Conservation (phyloP, 768 basidiomycete genomes). For the Calvatia gigantea region DNA sequence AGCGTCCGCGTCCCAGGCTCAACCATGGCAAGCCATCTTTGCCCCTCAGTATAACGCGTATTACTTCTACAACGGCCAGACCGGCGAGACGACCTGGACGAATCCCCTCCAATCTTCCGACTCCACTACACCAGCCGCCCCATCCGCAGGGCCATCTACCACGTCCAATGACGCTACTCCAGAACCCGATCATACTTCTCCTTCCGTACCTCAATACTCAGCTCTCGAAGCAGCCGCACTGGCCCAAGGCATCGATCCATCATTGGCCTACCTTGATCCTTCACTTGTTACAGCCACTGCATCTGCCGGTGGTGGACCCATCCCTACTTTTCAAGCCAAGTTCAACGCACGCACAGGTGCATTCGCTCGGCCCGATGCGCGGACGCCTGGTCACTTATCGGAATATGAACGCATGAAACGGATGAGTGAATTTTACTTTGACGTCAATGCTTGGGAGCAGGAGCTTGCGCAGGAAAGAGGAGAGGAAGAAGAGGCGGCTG, state of each 20-base stretch:
- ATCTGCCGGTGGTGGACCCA: conserved; percentile 25
- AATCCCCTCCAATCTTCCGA: conserved; percentile 58
- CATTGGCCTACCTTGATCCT: conserved; percentile 78
- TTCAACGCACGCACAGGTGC: conserved; percentile 83
- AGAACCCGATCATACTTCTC: conserved; percentile 14
- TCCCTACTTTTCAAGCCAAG: conserved; percentile 58
- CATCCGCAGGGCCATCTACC: conserved; percentile 17
- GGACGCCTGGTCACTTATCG: conserved; percentile 72
- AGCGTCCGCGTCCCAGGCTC: neutral
- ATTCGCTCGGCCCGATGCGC: conserved; percentile 62
- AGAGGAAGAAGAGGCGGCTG: conserved; percentile 46
- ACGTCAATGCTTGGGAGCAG: conserved; percentile 75
- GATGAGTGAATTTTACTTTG: conserved; percentile 89
- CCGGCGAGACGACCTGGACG: conserved; percentile 80
- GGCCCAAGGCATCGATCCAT: conserved; percentile 81
- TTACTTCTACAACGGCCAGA: conserved; percentile 78
- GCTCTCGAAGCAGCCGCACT: conserved; percentile 68
- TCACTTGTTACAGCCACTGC: conserved; percentile 42
- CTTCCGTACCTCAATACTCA: conserved; percentile 33
- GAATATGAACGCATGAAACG: conserved; percentile 80
- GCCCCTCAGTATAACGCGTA: conserved; percentile 76
- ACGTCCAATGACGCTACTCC: conserved; percentile 11
- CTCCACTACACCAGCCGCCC: conserved; percentile 1
- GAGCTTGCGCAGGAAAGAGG: conserved; percentile 51
- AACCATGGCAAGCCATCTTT: conserved; percentile 78